Conservation (phyloP, 2,329 filamentous ascomycete species). For the Lasiodiplodia gonubiensis region DNA sequence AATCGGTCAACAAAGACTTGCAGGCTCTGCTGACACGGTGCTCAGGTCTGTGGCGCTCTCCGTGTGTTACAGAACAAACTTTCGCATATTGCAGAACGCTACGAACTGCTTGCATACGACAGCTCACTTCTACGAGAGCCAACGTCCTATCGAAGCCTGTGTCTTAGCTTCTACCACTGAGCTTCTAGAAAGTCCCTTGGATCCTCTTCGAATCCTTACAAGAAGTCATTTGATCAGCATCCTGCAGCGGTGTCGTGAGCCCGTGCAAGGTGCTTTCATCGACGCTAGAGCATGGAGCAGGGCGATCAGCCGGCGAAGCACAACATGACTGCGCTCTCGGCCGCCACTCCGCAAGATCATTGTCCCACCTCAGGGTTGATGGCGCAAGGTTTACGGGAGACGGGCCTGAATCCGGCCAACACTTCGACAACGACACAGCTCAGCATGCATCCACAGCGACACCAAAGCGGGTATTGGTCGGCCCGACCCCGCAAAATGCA, state of each 20-base stretch:
- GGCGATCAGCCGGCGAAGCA: not conserved
- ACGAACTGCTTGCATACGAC: not conserved
- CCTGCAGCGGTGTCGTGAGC: not conserved
- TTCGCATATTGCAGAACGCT: not conserved
- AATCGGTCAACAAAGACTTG: not conserved
- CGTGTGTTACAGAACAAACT: not conserved
- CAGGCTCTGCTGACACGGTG: not conserved
- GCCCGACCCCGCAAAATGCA: constrained; percentile 22
- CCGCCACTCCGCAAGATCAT: not conserved
- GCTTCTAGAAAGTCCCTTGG: no score
- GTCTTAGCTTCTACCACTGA: not conserved
- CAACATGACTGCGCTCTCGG: not conserved
- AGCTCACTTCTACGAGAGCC: not conserved
- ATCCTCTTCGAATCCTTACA: not conserved
- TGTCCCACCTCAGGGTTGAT: not conserved
- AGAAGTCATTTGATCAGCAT: not conserved
- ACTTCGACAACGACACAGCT: not conserved
- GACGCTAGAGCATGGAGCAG: not conserved
- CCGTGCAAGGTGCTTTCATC: not conserved
- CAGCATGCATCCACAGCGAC: not conserved
- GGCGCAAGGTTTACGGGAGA: not conserved
- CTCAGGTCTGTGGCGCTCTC: not conserved
- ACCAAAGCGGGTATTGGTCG: constrained; percentile 16
- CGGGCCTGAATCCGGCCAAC: not conserved
- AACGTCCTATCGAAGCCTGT: not conserved